A percentile compares a stretch with the other conserved stretches of the same genome.
Evolutionary conservation across 2,329 filamentous ascomycete species (phyloP).

Genomic region (Rhynchosporium graminicola): DNA sequence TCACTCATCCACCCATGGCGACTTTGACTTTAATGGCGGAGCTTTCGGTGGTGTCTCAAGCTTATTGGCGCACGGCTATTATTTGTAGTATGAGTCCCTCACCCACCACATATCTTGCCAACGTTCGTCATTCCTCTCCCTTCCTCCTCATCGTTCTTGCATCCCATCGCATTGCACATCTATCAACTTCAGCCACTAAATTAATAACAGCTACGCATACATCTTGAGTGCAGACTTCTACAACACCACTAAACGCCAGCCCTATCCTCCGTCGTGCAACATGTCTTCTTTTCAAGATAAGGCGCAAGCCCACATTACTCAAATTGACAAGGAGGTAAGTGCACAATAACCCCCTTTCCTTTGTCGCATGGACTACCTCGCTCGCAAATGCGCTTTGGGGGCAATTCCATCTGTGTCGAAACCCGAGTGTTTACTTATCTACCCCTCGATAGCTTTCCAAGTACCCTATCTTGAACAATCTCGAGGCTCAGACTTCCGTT

Average conservation of each 20-base stretch:
- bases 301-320: slow-evolving; percentile 72
- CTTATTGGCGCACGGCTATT: background rate
- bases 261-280: slow-evolving; percentile 39
- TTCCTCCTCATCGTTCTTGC: slow-evolving; percentile 10
- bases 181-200: background rate
- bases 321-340: slow-evolving; percentile 79
- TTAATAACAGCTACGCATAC: background rate
- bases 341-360: slow-evolving; percentile 9
- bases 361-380: background rate
- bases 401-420: background rate
- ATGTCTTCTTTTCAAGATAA: slow-evolving; percentile 81
- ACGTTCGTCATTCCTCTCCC: slow-evolving; percentile 17
- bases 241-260: background rate
- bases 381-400: slow-evolving; percentile 2
- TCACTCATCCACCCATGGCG: background rate
- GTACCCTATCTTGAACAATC: slow-evolving; percentile 79
- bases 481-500: slow-evolving; percentile 80
- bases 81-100: background rate
- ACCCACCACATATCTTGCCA: slow-evolving; percentile 6
- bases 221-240: slow-evolving; percentile 11
- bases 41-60: background rate
- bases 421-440: slow-evolving; percentile 16
- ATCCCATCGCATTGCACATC: slow-evolving; percentile 11
- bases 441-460: slow-evolving; percentile 67
- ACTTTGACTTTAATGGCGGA: too few species aligned